Conservation (phyloP, 2,329 filamentous ascomycete species). For the Dothideomycetes sp. region DNA sequence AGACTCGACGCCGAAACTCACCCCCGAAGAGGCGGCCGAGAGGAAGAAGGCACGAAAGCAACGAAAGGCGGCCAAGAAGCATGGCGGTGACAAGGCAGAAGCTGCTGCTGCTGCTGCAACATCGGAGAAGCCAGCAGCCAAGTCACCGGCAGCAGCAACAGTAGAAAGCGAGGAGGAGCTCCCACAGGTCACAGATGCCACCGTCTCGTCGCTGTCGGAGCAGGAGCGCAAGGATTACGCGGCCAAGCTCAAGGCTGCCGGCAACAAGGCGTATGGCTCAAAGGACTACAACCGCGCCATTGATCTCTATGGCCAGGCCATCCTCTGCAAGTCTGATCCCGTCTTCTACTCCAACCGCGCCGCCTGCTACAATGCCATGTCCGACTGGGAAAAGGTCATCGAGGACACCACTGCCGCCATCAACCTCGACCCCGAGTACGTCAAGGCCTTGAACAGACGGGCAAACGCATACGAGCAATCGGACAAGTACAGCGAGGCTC, state of each 20-base stretch:
- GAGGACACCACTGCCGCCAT: conserved; percentile 94
- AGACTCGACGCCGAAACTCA: conserved; percentile 32
- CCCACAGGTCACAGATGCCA: conserved; percentile 37
- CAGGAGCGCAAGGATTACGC: conserved; percentile 78
- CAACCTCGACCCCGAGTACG: conserved; percentile 85
- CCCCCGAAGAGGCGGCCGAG: conserved; percentile 26
- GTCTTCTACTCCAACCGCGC: conserved; percentile 99
- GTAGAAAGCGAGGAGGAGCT: conserved; percentile 32
- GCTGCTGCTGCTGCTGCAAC: conserved; percentile 11
- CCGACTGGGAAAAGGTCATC: conserved; percentile 90
- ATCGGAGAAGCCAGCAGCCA: conserved; percentile 13
- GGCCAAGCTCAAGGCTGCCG: conserved; percentile 82
- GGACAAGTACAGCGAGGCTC: conserved; percentile 80
- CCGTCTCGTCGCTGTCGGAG: conserved; percentile 31
- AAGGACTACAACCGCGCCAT: conserved; percentile 94
- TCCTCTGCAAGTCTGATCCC: conserved; percentile 91
- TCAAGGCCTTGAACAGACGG: conserved; percentile 93
- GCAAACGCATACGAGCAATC: conserved; percentile 95
- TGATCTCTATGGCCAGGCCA: conserved; percentile 87
- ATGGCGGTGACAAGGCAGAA: conserved; percentile 38
- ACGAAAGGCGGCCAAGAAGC: conserved; percentile 70
- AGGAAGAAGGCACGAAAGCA: conserved; percentile 85
- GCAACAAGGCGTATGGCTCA: conserved; percentile 89
- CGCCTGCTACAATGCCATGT: conserved; percentile 89
- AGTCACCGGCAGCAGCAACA: conserved; percentile 19